Evolutionary conservation across 2,329 filamentous ascomycete genomes (phyloP).

Genomic region (Capronia coronata): DNA sequence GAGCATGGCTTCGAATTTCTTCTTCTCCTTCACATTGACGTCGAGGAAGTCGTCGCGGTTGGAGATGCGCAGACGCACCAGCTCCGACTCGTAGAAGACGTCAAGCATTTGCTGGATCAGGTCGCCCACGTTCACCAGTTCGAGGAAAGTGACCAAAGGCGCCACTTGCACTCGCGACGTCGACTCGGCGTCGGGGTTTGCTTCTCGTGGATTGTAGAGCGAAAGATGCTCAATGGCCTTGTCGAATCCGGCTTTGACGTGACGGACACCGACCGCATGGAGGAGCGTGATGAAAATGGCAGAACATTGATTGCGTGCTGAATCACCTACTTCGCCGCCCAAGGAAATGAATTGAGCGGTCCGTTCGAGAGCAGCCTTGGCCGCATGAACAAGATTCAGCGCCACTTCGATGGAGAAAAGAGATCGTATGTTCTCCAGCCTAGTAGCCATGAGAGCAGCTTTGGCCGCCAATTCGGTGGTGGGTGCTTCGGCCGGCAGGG

Average conservation of each 20-base stretch:
- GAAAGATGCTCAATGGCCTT: constrained; percentile 87
- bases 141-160: constrained; percentile 88
- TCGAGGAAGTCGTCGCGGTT: constrained; percentile 94
- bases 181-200: constrained; percentile 60
- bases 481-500: constrained; percentile 59
- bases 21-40: constrained; percentile 87
- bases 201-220: constrained; percentile 80
- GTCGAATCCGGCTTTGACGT: constrained; percentile 89
- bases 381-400: constrained; percentile 77
- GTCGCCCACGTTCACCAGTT: constrained; percentile 95
- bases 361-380: constrained; percentile 80
- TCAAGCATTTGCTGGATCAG: constrained; percentile 98
- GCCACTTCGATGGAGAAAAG: constrained; percentile 96
- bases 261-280: constrained; percentile 73
- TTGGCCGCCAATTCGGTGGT: constrained; percentile 92
- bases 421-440: constrained; percentile 87
- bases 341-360: constrained; percentile 75
- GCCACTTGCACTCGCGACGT: constrained; percentile 62
- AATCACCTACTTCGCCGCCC: constrained; percentile 70
- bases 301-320: constrained; percentile 82
- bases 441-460: constrained; percentile 92
- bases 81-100: constrained; percentile 95
- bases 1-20: constrained; percentile 97
- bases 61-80: constrained; percentile 71
- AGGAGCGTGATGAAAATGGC: constrained; percentile 80